Evolutionary conservation across 371 early-diverging fungal species (phyloP).

Genomic region (Actinomortierella ambigua): DNA sequence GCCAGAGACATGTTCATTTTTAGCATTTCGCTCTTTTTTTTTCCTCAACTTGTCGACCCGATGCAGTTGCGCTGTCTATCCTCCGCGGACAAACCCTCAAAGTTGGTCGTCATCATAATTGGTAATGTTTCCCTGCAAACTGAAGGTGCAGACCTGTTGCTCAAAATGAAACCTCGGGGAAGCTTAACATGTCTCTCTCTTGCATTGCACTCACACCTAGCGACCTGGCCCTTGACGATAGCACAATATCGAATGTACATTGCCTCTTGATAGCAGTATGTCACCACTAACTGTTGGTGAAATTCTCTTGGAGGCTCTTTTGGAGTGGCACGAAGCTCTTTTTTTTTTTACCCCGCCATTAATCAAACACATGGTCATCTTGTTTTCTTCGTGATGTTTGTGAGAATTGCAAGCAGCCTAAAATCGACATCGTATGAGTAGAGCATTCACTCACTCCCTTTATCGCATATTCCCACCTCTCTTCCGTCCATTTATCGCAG

Average conservation of each 20-base stretch:
- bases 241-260: constrained; percentile 18
- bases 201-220: constrained; percentile 6
- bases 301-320: no score
- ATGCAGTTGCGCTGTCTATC: not conserved
- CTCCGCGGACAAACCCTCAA: not conserved
- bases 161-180: not conserved
- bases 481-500: no score
- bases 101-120: constrained; percentile 18
- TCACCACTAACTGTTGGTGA: not conserved
- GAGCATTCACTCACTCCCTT: no score
- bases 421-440: not conserved
- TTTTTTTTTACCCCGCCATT: constrained; percentile 3
- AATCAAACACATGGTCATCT: not conserved
- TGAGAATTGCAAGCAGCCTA: not conserved
- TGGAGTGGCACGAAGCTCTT: not conserved
- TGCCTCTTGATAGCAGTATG: constrained; percentile 14
- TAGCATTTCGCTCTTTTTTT: no score
- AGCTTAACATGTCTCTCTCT: not conserved
- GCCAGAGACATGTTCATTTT: no score
- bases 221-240: constrained; percentile 12
- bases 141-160: not conserved
- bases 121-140: no score
- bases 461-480: no score
- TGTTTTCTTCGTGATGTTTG: not conserved
- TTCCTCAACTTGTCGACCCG: not conserved